Percentiles rank a stretch among this genome's conserved stretches.
These are phyloP conservation scores for Botryotinia convoluta DNA, from an alignment of 2,329 filamentous ascomycete genomes.

Conservation along the genomic window DNA sequence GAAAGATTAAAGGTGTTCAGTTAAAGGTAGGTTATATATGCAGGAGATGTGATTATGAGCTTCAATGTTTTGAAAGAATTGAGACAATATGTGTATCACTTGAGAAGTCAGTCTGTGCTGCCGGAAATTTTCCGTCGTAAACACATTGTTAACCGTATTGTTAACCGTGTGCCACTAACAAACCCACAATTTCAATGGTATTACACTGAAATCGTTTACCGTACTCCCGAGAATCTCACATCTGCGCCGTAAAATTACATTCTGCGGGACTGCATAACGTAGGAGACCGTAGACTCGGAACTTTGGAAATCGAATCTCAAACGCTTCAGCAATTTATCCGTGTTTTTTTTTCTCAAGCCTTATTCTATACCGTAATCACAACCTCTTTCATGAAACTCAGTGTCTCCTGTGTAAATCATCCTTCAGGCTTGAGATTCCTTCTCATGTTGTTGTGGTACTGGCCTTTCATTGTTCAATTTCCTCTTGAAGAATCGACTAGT, in stretches of 20 bases:
- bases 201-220: too few relatives aligned
- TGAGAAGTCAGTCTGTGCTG: not conserved
- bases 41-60: not conserved
- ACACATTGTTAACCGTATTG: too few relatives aligned
- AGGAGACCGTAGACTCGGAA: not conserved
- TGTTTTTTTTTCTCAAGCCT: not conserved
- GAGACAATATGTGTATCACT: not conserved
- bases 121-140: not conserved
- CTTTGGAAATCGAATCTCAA: not conserved
- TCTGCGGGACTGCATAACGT: too few relatives aligned
- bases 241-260: too few relatives aligned
- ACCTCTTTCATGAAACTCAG: not conserved
- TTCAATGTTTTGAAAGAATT: not conserved
- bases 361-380: not conserved
- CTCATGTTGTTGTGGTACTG: not conserved
- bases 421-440: not conserved
- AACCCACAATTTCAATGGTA: not conserved
- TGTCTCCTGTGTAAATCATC: too few relatives aligned
- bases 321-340: not conserved
- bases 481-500: slow-evolving; percentile 43
- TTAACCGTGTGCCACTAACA: too few relatives aligned
- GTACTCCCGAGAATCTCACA: not conserved
- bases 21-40: not conserved
- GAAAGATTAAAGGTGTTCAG: not conserved
- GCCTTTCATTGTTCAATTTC: slow-evolving; percentile 27